These are phyloP conservation scores for Parathielavia hyrcaniae DNA, from an alignment of 495 filamentous ascomycete genomes.

Conservation along the genomic window DNA sequence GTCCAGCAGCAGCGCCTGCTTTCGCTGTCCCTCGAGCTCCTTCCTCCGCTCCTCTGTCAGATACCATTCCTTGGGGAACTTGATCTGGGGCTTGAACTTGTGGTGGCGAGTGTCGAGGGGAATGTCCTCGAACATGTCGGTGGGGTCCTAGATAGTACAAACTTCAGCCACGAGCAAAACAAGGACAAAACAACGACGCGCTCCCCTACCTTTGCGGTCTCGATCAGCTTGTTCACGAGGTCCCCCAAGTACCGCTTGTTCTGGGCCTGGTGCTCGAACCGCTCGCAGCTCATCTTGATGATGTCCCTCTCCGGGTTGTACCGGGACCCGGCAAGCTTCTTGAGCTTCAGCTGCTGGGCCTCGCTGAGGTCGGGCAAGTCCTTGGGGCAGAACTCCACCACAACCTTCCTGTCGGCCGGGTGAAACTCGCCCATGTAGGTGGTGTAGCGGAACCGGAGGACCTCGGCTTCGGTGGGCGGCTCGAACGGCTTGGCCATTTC, in stretches of 20 bases:
- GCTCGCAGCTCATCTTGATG: conserved; percentile 86
- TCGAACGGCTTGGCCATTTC: conserved; percentile 77
- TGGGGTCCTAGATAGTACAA: conserved; percentile 45
- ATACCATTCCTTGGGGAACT: conserved; percentile 76
- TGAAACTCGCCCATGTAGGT: conserved; percentile 92
- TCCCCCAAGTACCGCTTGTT: conserved; percentile 94
- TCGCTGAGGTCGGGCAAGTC: conserved; percentile 58
- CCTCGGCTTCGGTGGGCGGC: conserved; percentile 57
- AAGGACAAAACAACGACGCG: no score
- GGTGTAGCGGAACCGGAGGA: conserved; percentile 93
- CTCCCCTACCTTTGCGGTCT: conserved; percentile 59
- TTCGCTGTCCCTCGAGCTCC: conserved; percentile 55
- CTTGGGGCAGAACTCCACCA: conserved; percentile 71
- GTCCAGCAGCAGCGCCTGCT: conserved; percentile 45
- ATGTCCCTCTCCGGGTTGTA: conserved; percentile 84
- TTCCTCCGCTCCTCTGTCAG: conserved; percentile 63
- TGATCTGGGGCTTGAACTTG: conserved; percentile 57
- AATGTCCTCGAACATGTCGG: conserved; percentile 79
- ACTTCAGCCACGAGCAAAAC: background rate
- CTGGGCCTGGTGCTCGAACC: conserved; percentile 78
- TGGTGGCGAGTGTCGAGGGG: conserved; percentile 88
- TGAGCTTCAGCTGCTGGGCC: conserved; percentile 67
- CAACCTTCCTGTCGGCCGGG: conserved; percentile 86
- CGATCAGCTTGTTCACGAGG: conserved; percentile 62
- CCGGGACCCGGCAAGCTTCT: conserved; percentile 79